Evolutionary conservation across 2,329 filamentous ascomycete genomes (phyloP), one percentile per base, ranked within the genome.

Genomic region (Aspergillus uvarum): DNA sequence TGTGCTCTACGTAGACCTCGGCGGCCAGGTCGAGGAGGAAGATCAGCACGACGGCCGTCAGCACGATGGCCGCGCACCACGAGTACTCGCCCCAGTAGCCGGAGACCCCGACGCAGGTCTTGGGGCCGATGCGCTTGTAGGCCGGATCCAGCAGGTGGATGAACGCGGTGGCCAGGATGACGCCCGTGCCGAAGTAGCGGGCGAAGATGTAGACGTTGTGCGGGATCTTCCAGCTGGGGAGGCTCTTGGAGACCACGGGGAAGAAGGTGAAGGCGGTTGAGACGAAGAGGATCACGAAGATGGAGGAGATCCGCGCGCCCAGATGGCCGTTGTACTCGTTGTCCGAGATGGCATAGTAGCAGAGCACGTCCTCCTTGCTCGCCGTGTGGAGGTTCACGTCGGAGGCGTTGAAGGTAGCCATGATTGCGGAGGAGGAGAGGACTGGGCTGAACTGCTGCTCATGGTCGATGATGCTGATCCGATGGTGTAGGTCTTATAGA

Each of bases 1-100:
- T 82, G 48, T 75, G 73, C 65, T 83, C 76, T 19, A 82, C 79
- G 58, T 81, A 83, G 29, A 80, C 74, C 64, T 84, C 82, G 2
- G 81, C 81, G 14, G 71, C 72, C 47, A 83, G 79, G 67, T 85
- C 82, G 11, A 63, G 44, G 2, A 63, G 61, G 52, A 63, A 63
- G 47, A 63, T 56, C 8, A 35, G 24, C 31, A 57, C 55, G 4
- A 58, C 51, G 12, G 60, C 58, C 12, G 47, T 24, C 11, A 63
- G 61, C 22, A 60, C 58, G 24, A 63, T 63, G 31, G 55, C 61
- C 2, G 61, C 54, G 19, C 58, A 60, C 61, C 61, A 63, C 10
- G 61, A 63, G 48, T 63, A 63, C 22, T 56, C 42, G 12, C 51
- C 49, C 61, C 61, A 63, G 51, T 58, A 26, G 4, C 61, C 61